These are phyloP conservation scores for Xylariaceae sp. DNA, from an alignment of 2,329 filamentous ascomycete genomes.

Conservation along the genomic window DNA sequence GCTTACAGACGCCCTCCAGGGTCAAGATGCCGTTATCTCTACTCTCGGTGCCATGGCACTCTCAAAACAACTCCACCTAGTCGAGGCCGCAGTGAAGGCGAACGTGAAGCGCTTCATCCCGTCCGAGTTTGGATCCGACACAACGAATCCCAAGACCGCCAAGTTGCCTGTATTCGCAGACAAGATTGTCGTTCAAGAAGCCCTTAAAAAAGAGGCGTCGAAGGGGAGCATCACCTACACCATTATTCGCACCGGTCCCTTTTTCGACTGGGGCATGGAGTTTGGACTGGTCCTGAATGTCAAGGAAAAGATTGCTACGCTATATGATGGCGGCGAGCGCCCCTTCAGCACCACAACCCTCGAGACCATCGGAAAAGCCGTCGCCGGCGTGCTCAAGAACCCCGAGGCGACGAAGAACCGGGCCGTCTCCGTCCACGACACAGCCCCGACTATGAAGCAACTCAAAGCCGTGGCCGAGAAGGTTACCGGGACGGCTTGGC, in stretches of 20 bases:
- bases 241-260: slow-evolving; percentile 48
- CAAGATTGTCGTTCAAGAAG: slow-evolving; percentile 53
- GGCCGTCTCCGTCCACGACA: slow-evolving; percentile 48
- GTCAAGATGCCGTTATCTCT: slow-evolving; percentile 64
- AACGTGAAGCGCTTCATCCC: slow-evolving; percentile 65
- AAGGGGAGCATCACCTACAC: slow-evolving; percentile 35
- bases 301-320: slow-evolving; percentile 42
- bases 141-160: slow-evolving; percentile 45
- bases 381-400: slow-evolving; percentile 52
- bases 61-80: slow-evolving; percentile 52
- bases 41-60: slow-evolving; percentile 43
- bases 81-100: slow-evolving; percentile 63
- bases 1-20: slow-evolving; percentile 55
- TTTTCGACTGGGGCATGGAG: slow-evolving; percentile 36
- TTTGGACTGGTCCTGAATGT: slow-evolving; percentile 27
- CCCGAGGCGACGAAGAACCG: slow-evolving; percentile 57
- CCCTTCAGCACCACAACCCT: slow-evolving; percentile 54
- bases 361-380: slow-evolving; percentile 51
- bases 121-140: slow-evolving; percentile 58
- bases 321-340: slow-evolving; percentile 56
- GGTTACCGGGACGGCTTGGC: slow-evolving; percentile 29
- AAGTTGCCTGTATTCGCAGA: slow-evolving; percentile 56
- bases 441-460: slow-evolving; percentile 54
- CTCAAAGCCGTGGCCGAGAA: slow-evolving; percentile 47
- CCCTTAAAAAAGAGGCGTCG: slow-evolving; percentile 48